A percentile compares a stretch with the other conserved stretches of the same genome.
Evolutionary conservation across 257 asterid species (phyloP).

Genomic region (Gardenia jasminoides): DNA sequence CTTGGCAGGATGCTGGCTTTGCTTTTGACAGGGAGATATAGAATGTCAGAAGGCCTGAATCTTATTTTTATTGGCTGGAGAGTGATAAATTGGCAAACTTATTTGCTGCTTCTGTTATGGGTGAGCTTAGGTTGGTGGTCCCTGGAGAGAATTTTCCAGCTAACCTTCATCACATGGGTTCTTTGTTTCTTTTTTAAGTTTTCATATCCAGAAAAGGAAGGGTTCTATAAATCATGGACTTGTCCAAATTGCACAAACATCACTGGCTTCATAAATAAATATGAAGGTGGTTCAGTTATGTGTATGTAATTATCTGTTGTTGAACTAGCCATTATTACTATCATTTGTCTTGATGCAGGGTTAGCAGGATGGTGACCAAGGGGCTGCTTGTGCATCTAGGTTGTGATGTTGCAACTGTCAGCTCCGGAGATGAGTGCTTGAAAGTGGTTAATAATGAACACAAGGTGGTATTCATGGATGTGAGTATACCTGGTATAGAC

Average conservation of each 20-base stretch:
- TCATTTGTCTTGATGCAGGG: conserved; percentile 41
- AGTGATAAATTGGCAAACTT: neutral
- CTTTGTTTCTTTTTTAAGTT: neutral
- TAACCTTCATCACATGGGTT: too few relatives aligned
- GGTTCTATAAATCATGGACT: neutral
- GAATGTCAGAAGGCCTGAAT: neutral
- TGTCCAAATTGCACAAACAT: neutral
- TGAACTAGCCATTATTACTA: neutral
- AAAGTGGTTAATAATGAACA: conserved; percentile 61
- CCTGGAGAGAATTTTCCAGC: neutral
- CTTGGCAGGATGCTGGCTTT: neutral
- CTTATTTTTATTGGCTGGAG: neutral
- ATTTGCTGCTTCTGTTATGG: neutral
- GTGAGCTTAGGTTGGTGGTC: neutral
- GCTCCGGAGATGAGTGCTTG: conserved; percentile 78
- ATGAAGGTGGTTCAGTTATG: neutral
- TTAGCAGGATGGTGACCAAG: conserved; percentile 83
- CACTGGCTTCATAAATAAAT: neutral
- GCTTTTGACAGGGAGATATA: neutral
- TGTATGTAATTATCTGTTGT: neutral
- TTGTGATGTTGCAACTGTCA: conserved; percentile 70
- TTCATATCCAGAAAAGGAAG: neutral
- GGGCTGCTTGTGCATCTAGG: conserved; percentile 86
- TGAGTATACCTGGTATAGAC: conserved; percentile 54
- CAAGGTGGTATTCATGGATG: conserved; percentile 71